A percentile compares a stretch with the other conserved stretches of the same genome.
These are phyloP conservation scores for Rutstroemia sp. DNA, from an alignment of 2,329 filamentous ascomycete species.

Conservation along the genomic window DNA sequence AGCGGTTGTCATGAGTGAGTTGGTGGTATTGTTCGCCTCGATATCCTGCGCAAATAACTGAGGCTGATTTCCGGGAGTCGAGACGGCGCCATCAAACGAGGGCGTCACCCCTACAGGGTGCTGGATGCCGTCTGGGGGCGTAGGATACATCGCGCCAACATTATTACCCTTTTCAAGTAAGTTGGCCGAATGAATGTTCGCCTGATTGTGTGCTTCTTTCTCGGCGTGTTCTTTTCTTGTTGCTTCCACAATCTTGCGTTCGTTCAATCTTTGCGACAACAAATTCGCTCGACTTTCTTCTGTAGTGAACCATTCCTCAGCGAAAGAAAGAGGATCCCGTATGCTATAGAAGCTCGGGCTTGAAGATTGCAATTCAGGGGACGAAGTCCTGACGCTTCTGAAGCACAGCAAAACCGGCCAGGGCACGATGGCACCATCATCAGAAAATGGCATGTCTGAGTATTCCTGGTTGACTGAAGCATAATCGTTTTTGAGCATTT, in stretches of 20 bases:
- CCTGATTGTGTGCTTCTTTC: constrained; percentile 35
- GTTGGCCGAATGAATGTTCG: constrained; percentile 46
- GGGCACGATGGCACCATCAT: constrained; percentile 25
- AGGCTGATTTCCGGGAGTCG: constrained; percentile 45
- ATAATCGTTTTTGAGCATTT: constrained; percentile 20
- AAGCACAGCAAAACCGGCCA: constrained; percentile 31
- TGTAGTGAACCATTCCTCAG: constrained; percentile 31
- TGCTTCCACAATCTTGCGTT: constrained; percentile 36
- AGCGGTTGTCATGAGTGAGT: constrained; percentile 12
- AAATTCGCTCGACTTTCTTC: constrained; percentile 37
- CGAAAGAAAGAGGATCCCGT: constrained; percentile 31
- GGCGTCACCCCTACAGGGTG: constrained; percentile 45
- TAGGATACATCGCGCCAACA: constrained; percentile 58
- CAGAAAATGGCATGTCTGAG: constrained; percentile 17
- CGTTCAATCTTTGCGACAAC: constrained; percentile 41
- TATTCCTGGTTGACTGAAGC: constrained; percentile 21
- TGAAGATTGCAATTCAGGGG: constrained; percentile 4
- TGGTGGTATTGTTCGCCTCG: constrained; percentile 20
- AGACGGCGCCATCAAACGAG: constrained; percentile 47
- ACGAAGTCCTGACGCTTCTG: constrained; percentile 14
- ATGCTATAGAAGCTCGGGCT: not conserved
- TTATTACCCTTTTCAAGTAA: constrained; percentile 43
- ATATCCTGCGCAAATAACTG: constrained; percentile 33
- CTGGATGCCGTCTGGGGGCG: constrained; percentile 60
- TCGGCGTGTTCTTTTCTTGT: constrained; percentile 36